Percentiles rank a stretch among this genome's conserved stretches.
Evolutionary conservation across 768 basidiomycete genomes (phyloP).

Genomic region (Lactarius hengduanensis): DNA sequence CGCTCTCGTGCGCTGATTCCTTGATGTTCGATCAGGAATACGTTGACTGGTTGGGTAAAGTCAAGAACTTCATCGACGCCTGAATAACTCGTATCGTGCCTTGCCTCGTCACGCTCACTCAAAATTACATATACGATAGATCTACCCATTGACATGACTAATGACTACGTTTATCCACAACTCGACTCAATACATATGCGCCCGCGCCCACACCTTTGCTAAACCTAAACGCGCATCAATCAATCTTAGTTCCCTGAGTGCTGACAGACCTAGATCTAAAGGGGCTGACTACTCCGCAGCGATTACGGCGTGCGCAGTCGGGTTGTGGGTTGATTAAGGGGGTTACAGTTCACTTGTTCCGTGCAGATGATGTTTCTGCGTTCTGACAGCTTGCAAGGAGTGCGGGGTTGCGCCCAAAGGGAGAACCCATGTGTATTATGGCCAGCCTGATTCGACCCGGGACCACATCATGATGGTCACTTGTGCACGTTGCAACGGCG

Average conservation of each 20-base stretch:
- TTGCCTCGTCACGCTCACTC: not conserved
- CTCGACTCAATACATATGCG: conserved; percentile 20
- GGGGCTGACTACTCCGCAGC: not conserved
- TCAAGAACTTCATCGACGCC: conserved; percentile 78
- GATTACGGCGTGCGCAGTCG: not conserved
- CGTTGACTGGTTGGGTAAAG: conserved; percentile 79
- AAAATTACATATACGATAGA: conserved; percentile 24
- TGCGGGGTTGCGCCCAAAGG: not conserved
- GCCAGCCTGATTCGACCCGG: not conserved
- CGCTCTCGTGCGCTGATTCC: conserved; percentile 9
- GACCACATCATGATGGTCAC: not conserved
- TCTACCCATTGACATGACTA: conserved; percentile 1
- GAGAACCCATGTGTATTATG: not conserved
- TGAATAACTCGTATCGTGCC: conserved; percentile 31
- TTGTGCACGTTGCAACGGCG: not conserved
- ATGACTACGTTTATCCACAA: conserved; percentile 5
- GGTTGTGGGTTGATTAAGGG: not conserved
- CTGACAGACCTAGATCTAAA: not conserved
- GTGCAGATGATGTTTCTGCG: not conserved
- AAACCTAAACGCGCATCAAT: not conserved
- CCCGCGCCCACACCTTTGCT: not conserved
- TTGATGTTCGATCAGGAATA: conserved; percentile 65
- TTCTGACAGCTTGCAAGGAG: not conserved
- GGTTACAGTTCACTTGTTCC: not conserved
- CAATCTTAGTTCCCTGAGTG: not conserved